phyloP scores from a whole-genome alignment of 768 basidiomycete genomes.

The Fistulinella prunicolor region DNA sequence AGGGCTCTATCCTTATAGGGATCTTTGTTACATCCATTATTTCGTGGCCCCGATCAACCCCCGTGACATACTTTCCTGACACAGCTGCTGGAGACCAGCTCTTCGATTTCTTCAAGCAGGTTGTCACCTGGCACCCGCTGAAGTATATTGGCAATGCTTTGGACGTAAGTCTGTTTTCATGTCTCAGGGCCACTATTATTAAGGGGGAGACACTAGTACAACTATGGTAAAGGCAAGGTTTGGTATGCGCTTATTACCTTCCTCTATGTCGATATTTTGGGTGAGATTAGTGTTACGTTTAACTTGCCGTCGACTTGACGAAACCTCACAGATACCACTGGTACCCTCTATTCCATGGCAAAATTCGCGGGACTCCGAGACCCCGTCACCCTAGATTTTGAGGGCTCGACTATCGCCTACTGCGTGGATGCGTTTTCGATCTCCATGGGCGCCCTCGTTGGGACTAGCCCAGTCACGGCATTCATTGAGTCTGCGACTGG shows the following conservation, averaged over 20 bases:
- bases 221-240: constrained; percentile 60
- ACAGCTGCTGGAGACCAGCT: constrained; percentile 61
- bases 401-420: constrained; percentile 78
- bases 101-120: constrained; percentile 83
- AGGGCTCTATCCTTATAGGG: constrained; percentile 78
- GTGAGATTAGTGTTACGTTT: constrained; percentile 35
- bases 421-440: constrained; percentile 81
- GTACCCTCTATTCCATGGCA: constrained; percentile 88
- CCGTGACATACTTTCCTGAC: constrained; percentile 81
- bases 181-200: constrained; percentile 1
- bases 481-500: constrained; percentile 83
- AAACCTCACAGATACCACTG: constrained; percentile 38
- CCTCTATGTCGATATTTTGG: constrained; percentile 85
- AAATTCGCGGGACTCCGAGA: constrained; percentile 88
- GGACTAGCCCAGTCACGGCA: constrained; percentile 78
- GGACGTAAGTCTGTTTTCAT: constrained; percentile 44
- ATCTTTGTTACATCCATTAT: constrained; percentile 83
- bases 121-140: constrained; percentile 72
- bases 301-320: neutral
- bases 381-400: constrained; percentile 82
- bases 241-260: constrained; percentile 90
- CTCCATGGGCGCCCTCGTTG: constrained; percentile 76
- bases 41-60: constrained; percentile 82
- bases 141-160: constrained; percentile 61
- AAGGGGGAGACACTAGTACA: constrained; percentile 38